phyloP scores from a whole-genome alignment of 805 yeast species.

The Barnettozyma pratensis region DNA sequence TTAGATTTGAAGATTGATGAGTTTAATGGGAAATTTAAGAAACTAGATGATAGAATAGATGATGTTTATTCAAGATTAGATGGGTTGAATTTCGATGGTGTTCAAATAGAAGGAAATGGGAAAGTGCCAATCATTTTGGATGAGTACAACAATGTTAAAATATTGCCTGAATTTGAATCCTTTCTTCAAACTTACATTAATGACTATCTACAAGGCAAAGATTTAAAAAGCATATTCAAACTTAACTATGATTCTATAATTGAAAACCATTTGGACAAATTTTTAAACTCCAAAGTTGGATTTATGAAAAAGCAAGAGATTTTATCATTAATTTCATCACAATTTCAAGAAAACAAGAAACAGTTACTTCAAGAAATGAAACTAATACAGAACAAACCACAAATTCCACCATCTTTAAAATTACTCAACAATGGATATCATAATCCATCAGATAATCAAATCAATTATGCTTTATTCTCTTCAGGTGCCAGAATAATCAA shows the following conservation, averaged over 20 bases:
- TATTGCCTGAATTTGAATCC: constrained; percentile 21
- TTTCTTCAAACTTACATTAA: constrained; percentile 13
- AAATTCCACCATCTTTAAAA: background rate
- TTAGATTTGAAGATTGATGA: constrained; percentile 18
- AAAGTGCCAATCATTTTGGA: constrained; percentile 20
- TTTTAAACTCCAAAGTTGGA: constrained; percentile 14
- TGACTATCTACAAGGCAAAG: constrained; percentile 3
- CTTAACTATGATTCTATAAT: constrained; percentile 13
- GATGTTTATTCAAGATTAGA: constrained; percentile 11
- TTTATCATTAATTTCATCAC: constrained; percentile 13
- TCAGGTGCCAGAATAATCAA: constrained; percentile 34
- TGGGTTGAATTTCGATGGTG: constrained; percentile 7
- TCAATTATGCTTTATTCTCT: constrained; percentile 29
- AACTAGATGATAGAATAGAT: background rate
- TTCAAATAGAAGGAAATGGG: background rate
- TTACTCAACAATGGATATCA: constrained; percentile 2
- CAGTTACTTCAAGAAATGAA: constrained; percentile 20
- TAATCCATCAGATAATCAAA: constrained; percentile 19
- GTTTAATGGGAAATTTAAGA: constrained; percentile 7
- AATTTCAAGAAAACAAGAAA: constrained; percentile 21
- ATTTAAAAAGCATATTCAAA: constrained; percentile 6
- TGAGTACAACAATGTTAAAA: constrained; percentile 11
- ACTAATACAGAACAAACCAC: constrained; percentile 1
- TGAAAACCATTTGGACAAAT: constrained; percentile 15
- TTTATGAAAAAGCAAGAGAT: constrained; percentile 21